Conservation (phyloP, 2,329 filamentous ascomycete genomes). For the Aureobasidium mangrovei region DNA sequence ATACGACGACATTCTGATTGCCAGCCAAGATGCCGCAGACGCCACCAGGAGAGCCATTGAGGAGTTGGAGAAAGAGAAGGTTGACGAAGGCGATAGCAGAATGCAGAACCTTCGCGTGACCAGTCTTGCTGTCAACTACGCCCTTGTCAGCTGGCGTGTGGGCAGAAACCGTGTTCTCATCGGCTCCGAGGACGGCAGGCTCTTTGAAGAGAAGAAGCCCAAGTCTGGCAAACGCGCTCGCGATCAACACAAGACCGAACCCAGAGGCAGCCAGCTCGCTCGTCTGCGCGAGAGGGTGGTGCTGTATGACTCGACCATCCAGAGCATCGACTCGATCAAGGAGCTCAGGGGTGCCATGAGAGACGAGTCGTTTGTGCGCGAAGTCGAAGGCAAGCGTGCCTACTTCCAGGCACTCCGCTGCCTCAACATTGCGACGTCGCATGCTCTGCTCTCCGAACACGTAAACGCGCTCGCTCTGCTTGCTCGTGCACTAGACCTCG, state of each 20-base stretch:
- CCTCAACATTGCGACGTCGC: conserved; percentile 76
- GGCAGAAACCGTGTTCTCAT: conserved; percentile 85
- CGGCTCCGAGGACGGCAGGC: conserved; percentile 69
- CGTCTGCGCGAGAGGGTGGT: conserved; percentile 79
- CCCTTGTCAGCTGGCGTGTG: conserved; percentile 88
- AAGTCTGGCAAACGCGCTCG: conserved; percentile 47
- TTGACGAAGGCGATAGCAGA: conserved; percentile 71
- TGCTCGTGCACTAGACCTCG: conserved; percentile 59
- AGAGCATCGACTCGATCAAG: conserved; percentile 83
- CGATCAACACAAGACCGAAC: conserved; percentile 51
- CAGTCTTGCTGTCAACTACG: conserved; percentile 86
- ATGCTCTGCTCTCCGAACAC: conserved; percentile 62
- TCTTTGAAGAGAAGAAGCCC: conserved; percentile 43
- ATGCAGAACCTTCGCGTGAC: conserved; percentile 93
- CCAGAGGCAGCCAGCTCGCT: conserved; percentile 65
- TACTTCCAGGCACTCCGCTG: conserved; percentile 88
- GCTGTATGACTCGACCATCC: conserved; percentile 81
- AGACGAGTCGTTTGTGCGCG: conserved; percentile 64
- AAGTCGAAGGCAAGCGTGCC: conserved; percentile 66
- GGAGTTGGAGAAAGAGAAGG: conserved; percentile 73
- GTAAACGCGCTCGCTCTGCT: conserved; percentile 80
- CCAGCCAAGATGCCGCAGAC: conserved; percentile 89
- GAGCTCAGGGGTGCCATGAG: conserved; percentile 84
- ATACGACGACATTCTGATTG: conserved; percentile 83
- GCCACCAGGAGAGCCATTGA: conserved; percentile 90